These are phyloP conservation scores for Nectriaceae sp. DNA, from an alignment of 2,329 filamentous ascomycete species.

Conservation along the genomic window DNA sequence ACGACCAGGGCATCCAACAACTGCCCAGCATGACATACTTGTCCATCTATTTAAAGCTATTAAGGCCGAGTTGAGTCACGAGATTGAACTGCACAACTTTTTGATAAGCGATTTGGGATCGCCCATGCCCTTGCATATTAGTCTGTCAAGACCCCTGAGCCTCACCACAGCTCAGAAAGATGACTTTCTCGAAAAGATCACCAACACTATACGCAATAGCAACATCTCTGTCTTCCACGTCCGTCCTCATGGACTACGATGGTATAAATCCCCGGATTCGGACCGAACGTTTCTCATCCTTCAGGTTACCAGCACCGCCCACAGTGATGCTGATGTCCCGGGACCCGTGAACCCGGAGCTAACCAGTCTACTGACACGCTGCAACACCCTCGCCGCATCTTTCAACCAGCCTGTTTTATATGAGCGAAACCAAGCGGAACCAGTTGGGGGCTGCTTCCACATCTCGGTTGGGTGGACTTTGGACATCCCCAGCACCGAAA, in stretches of 20 bases:
- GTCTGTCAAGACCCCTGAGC: slow-evolving; percentile 79
- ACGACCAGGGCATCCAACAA: slow-evolving; percentile 59
- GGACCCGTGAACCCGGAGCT: slow-evolving; percentile 53
- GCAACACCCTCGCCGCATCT: slow-evolving; percentile 62
- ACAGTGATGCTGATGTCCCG: slow-evolving; percentile 6
- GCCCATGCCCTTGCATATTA: slow-evolving; percentile 84
- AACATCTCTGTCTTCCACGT: slow-evolving; percentile 39
- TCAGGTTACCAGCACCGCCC: slow-evolving; percentile 53
- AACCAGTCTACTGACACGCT: slow-evolving; percentile 62
- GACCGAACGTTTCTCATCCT: slow-evolving; percentile 85
- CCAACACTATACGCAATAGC: slow-evolving; percentile 37
- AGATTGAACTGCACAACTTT: slow-evolving; percentile 62
- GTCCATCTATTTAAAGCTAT: slow-evolving; percentile 42
- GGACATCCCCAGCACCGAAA: slow-evolving; percentile 47
- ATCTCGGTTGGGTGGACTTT: slow-evolving; percentile 88
- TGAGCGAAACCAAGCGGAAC: slow-evolving; percentile 30
- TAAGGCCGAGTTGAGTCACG: slow-evolving; percentile 31
- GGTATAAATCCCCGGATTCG: slow-evolving; percentile 57
- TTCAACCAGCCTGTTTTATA: slow-evolving; percentile 76
- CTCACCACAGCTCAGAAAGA: slow-evolving; percentile 74
- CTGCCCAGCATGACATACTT: slow-evolving; percentile 50
- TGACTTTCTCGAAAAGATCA: slow-evolving; percentile 61
- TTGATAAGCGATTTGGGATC: slow-evolving; percentile 77
- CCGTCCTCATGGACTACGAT: slow-evolving; percentile 42
- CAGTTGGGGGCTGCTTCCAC: slow-evolving; percentile 64